A percentile compares a stretch with the other conserved stretches of the same genome.
Conservation (phyloP, 2,329 filamentous ascomycete genomes). For the Metarhizium sp. region DNA sequence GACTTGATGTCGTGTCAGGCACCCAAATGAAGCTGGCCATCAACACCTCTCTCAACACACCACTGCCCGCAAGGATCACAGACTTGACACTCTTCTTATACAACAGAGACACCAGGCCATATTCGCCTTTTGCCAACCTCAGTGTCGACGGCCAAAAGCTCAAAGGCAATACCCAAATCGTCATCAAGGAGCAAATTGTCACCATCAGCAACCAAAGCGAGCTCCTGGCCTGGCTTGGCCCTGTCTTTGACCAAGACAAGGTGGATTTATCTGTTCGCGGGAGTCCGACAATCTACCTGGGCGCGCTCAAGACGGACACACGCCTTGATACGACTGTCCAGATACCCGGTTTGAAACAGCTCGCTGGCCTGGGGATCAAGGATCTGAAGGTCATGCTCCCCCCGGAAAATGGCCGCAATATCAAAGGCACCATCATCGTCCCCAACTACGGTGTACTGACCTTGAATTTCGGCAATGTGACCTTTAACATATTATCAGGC, state of each 20-base stretch:
- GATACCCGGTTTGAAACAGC: constrained; percentile 28
- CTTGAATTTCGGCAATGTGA: constrained; percentile 36
- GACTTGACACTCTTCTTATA: constrained; percentile 30
- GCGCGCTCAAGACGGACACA: constrained; percentile 26
- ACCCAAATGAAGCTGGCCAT: constrained; percentile 25
- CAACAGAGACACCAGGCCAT: constrained; percentile 22
- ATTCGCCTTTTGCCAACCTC: constrained; percentile 14
- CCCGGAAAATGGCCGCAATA: constrained; percentile 29
- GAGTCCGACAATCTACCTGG: constrained; percentile 27
- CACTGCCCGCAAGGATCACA: constrained; percentile 26
- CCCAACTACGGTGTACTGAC: constrained; percentile 35
- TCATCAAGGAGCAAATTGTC: constrained; percentile 24
- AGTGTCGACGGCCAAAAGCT: constrained; percentile 13
- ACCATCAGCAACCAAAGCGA: constrained; percentile 28
- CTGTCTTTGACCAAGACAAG: constrained; percentile 27
- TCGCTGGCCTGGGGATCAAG: constrained; percentile 27
- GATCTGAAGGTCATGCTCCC: constrained; percentile 30
- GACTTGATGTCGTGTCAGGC: constrained; percentile 23
- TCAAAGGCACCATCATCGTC: constrained; percentile 31
- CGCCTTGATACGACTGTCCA: constrained; percentile 31
- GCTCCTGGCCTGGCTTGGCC: constrained; percentile 27
- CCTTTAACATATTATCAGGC: constrained; percentile 31
- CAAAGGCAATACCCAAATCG: constrained; percentile 26
- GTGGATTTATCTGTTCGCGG: constrained; percentile 29
- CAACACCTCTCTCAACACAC: constrained; percentile 26